Evolutionary conservation across 139 green algal species (phyloP), one percentile per base, ranked within the genome.

Genomic region (Protoeuglena noctilucae): DNA sequence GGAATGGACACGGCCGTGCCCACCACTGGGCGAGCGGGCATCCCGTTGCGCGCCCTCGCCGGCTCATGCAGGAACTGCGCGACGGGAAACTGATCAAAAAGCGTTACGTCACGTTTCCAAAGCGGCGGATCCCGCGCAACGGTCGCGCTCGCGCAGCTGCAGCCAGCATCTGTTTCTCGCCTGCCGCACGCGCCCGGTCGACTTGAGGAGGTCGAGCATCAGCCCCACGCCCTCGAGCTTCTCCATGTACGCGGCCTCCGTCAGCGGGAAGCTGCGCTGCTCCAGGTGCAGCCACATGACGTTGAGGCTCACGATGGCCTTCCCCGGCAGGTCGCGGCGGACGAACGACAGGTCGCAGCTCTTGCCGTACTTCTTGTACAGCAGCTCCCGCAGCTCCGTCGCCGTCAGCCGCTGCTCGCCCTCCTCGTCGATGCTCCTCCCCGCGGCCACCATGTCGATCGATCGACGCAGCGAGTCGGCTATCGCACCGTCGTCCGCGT

Each of bases 201-300:
- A 12, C 34, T 43, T 12, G 34, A 43, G 34, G 21, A 22, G 21
- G 49, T n/a, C 45, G 16, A 76, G 48, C 45, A 66, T 68, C 2
- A 43, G 25, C 18, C 65, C 69, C 2, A 76, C 56, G 5, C 46
- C 49, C 28, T 73, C 65, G 34, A 76, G 31, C 40, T 76, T 73
- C 56, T 76, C 69, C 14, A 65, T 39, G 18, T 65, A 76, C 14
- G 68, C 57, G 43, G 61, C 53, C 45, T 65, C 60, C 2, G 6
- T 62, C 65, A 76, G 70, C 4, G 69, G 69, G 53, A 76, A 76
- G 48, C 39, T 57, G 23, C 58, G 63, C 65, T 74, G 65, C 27
- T 48, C 64, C 12, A 73, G 60, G 55, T 73, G 56, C 12, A 49
- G 51, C 57, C 57, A 64, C 56, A 60, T 60, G 24, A 66, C 60